These are phyloP conservation scores for Mikania micrantha DNA, from an alignment of 129 eudicot genomes.

Conservation along the genomic window DNA sequence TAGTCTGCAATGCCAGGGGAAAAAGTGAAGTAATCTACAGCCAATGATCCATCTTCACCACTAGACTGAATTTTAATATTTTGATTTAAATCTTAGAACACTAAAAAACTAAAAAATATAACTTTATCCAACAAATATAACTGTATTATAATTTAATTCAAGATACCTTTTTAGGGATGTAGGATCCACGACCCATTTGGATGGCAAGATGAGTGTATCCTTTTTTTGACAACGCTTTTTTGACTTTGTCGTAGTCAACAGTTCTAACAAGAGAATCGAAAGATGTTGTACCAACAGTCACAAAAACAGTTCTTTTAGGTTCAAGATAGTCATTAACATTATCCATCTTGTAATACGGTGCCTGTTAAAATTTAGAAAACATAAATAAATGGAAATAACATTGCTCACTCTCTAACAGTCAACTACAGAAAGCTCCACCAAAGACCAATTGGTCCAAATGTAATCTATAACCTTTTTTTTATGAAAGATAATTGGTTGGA, in stretches of 20 bases:
- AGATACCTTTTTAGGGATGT: slow-evolving; percentile 71
- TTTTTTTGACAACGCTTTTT: slow-evolving; percentile 41
- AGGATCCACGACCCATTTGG: slow-evolving; percentile 95
- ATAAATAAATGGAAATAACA: background rate
- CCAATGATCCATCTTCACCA: slow-evolving; percentile 58
- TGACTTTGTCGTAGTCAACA: slow-evolving; percentile 56
- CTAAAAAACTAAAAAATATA: slow-evolving; percentile 12
- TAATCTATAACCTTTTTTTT: no score
- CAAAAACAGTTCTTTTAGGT: slow-evolving; percentile 58
- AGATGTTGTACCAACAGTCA: slow-evolving; percentile 93
- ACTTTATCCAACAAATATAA: background rate
- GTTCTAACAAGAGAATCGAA: slow-evolving; percentile 85
- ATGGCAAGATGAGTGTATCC: slow-evolving; percentile 84
- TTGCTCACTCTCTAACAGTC: no score
- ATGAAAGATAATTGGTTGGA: no score
- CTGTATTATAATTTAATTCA: background rate
- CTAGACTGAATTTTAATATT: slow-evolving; percentile 36
- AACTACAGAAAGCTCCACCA: no score
- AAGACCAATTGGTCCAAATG: no score
- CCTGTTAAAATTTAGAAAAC: background rate
- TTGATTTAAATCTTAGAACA: slow-evolving; percentile 16
- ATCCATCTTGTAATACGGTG: slow-evolving; percentile 30
- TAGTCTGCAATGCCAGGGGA: slow-evolving; percentile 73
- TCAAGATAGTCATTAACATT: slow-evolving; percentile 1
- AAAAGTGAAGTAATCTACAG: slow-evolving; percentile 83